Evolutionary conservation across 352 stramenopile species (phyloP).

Genomic region (Pythium rishiriense): DNA sequence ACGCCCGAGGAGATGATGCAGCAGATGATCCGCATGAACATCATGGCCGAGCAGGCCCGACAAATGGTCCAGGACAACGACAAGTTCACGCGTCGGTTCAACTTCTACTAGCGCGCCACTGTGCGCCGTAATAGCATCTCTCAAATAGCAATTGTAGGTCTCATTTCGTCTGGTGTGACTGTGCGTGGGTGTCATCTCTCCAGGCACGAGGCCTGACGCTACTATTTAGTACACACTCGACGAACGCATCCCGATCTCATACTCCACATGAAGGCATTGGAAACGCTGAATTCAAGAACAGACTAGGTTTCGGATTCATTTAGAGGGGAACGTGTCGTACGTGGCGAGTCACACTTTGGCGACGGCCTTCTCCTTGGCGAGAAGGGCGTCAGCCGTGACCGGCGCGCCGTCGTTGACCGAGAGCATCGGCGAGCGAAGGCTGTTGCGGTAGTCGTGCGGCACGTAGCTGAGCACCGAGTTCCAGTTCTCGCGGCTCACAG

Average conservation of each 20-base stretch:
- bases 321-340: constrained; percentile 3
- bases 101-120: constrained; percentile 16
- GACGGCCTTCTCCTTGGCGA: constrained; percentile 37
- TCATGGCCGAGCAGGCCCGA: constrained; percentile 66
- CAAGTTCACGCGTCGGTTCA: constrained; percentile 50
- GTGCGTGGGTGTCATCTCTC: too few relatives aligned
- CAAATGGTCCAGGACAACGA: constrained; percentile 64
- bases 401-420: constrained; percentile 47
- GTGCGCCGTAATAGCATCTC: neutral
- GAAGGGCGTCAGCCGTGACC: constrained; percentile 21
- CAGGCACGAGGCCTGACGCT: too few relatives aligned
- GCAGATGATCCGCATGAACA: constrained; percentile 78
- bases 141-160: neutral
- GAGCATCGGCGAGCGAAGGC: constrained; percentile 47
- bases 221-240: too few relatives aligned
- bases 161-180: too few relatives aligned
- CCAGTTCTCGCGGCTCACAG: constrained; percentile 59
- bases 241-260: too few relatives aligned
- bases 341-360: constrained; percentile 12
- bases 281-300: too few relatives aligned
- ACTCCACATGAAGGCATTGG: too few relatives aligned
- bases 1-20: constrained; percentile 60
- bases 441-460: constrained; percentile 33
- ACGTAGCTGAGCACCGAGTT: constrained; percentile 51
- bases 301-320: too few relatives aligned